Percentiles rank a stretch among this genome's conserved stretches.
Evolutionary conservation across 495 filamentous ascomycete species (phyloP).

Genomic region (Cetradonia linearis): DNA sequence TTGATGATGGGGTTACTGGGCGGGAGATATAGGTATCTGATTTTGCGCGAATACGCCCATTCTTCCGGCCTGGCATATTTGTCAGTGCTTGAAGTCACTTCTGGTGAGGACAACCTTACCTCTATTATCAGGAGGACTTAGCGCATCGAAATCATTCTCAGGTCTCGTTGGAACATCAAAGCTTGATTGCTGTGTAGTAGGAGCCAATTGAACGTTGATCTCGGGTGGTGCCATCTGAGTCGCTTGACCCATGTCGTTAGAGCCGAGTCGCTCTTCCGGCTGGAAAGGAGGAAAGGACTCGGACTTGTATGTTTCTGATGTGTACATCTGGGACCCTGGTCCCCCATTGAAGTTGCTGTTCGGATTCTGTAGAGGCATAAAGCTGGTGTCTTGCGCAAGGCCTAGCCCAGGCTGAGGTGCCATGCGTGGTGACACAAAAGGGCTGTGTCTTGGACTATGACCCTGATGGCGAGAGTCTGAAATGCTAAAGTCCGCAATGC

Average conservation of each 20-base stretch:
- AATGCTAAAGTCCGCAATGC: constrained; percentile 71
- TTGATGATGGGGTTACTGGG: constrained; percentile 25
- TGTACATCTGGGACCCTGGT: constrained; percentile 47
- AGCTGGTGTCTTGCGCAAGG: constrained; percentile 36
- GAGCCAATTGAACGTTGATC: constrained; percentile 90
- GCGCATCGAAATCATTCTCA: constrained; percentile 55
- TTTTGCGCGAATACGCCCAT: constrained; percentile 45
- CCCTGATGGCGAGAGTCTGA: constrained; percentile 56
- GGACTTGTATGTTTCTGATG: constrained; percentile 27
- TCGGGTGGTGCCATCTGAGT: constrained; percentile 74
- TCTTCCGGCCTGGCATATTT: constrained; percentile 43
- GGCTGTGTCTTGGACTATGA: constrained; percentile 70
- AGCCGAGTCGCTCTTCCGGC: constrained; percentile 26
- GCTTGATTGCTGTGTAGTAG: constrained; percentile 60
- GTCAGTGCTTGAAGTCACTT: constrained; percentile 26
- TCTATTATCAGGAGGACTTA: constrained; percentile 73
- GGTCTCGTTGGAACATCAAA: constrained; percentile 58
- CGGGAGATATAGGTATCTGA: constrained; percentile 57
- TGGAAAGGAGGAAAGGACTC: constrained; percentile 45
- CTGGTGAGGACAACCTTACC: constrained; percentile 43
- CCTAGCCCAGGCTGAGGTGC: constrained; percentile 58
- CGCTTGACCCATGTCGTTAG: constrained; percentile 53
- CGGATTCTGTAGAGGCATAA: constrained; percentile 41
- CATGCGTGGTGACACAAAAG: constrained; percentile 74
- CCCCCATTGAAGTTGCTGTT: constrained; percentile 40